A percentile compares a stretch with the other conserved stretches of the same genome.
Conservation (phyloP, 1,284 basidiomycete species). For the Trichosporon sp. region DNA sequence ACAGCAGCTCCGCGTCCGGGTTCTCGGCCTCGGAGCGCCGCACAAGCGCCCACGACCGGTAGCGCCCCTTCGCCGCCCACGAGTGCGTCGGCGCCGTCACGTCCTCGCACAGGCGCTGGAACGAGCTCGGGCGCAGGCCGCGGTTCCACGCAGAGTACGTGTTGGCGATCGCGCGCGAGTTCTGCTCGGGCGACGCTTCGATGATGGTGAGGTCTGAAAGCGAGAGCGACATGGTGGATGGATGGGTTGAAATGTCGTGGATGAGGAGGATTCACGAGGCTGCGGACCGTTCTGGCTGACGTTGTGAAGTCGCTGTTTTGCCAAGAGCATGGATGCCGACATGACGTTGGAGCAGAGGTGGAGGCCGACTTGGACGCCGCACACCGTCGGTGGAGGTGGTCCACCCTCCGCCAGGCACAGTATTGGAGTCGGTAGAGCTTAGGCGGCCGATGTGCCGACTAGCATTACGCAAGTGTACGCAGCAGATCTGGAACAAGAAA, state of each 20-base stretch:
- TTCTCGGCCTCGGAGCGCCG: slow-evolving; percentile 5
- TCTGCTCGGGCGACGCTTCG: background rate
- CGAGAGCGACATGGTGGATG: background rate
- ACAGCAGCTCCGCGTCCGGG: background rate
- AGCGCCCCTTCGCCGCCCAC: slow-evolving; percentile 9
- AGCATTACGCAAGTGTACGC: too few species aligned
- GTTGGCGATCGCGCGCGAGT: background rate
- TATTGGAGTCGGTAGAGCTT: too few species aligned
- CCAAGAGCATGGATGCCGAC: background rate
- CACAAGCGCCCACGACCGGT: slow-evolving; percentile 15
- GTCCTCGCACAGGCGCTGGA: background rate
- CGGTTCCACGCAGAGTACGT: background rate
- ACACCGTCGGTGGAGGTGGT: background rate
- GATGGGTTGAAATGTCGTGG: background rate
- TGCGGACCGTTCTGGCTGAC: background rate
- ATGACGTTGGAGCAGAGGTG: background rate
- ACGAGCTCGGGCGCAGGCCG: background rate
- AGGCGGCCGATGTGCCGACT: too few species aligned
- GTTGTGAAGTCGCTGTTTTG: background rate
- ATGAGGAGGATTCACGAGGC: background rate
- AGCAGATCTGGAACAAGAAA: too few species aligned
- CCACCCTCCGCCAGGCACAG: too few species aligned
- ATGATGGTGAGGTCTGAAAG: background rate
- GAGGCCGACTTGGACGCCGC: background rate
- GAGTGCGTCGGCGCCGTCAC: background rate